These are phyloP conservation scores for Pulveroboletus frians DNA, from an alignment of 768 basidiomycete genomes.

Conservation along the genomic window DNA sequence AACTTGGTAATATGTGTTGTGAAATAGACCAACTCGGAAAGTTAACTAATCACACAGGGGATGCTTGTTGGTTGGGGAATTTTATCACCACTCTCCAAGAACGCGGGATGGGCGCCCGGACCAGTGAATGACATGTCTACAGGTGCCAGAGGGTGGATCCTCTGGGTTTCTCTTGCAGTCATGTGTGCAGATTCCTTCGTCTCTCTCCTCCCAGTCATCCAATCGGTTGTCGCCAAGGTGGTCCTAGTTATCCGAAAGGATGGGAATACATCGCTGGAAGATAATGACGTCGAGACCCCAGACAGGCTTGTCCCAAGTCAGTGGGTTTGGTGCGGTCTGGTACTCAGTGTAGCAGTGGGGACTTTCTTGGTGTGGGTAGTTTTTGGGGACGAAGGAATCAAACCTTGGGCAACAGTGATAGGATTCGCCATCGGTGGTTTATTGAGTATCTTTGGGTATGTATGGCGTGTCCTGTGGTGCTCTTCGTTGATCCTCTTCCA, in stretches of 20 bases:
- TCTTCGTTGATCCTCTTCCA: conserved; percentile 26
- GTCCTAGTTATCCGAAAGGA: conserved; percentile 27
- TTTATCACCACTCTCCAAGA: conserved; percentile 82
- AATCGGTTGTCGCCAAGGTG: conserved; percentile 44
- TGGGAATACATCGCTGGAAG: conserved; percentile 20
- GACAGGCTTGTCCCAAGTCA: conserved; percentile 74
- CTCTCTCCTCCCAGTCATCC: conserved; percentile 72
- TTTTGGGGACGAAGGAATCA: conserved; percentile 88
- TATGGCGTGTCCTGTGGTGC: conserved; percentile 3
- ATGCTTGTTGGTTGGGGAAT: conserved; percentile 97
- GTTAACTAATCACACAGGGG: conserved; percentile 45
- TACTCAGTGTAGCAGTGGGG: conserved; percentile 57
- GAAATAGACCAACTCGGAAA: neutral
- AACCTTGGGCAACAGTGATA: conserved; percentile 89
- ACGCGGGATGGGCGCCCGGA: conserved; percentile 88
- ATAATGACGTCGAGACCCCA: conserved; percentile 68
- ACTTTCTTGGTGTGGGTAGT: conserved; percentile 81
- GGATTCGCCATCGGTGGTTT: conserved; percentile 80
- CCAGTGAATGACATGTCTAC: conserved; percentile 80
- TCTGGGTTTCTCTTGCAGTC: conserved; percentile 94
- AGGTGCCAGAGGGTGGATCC: conserved; percentile 93
- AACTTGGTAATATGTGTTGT: conserved; percentile 52
- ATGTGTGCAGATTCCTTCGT: conserved; percentile 93
- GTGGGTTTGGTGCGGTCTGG: conserved; percentile 75
- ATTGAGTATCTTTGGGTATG: conserved; percentile 83